A percentile compares a stretch with the other conserved stretches of the same genome.
Evolutionary conservation across 805 yeast species (phyloP).

Genomic region (Saccharomycopsis javanensis): DNA sequence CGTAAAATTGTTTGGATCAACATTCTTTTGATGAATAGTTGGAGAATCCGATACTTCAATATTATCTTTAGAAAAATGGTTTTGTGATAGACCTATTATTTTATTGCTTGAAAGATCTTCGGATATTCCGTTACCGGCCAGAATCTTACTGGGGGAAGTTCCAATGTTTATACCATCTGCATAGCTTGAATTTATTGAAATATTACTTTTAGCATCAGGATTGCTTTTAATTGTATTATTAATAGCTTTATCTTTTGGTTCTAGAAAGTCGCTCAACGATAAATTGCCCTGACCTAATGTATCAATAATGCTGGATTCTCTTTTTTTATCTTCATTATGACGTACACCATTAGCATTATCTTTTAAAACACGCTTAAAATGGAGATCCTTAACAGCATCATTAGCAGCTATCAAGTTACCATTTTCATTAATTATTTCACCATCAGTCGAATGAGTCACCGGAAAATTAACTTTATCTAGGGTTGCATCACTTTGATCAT

Average conservation of each 20-base stretch:
- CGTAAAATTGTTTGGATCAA: not conserved
- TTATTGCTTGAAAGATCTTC: not conserved
- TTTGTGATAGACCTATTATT: not conserved
- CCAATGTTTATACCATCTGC: not conserved
- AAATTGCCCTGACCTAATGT: conserved; percentile 17
- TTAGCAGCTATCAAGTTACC: not conserved
- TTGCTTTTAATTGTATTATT: not conserved
- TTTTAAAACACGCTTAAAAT: not conserved
- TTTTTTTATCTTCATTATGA: not conserved
- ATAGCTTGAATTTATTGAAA: not conserved
- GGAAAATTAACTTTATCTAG: too few relatives aligned
- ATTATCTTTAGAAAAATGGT: not conserved
- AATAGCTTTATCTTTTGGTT: not conserved
- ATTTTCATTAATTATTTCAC: not conserved
- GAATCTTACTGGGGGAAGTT: not conserved
- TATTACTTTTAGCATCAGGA: not conserved
- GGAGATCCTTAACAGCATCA: not conserved
- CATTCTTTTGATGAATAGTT: not conserved
- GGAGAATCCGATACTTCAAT: not conserved
- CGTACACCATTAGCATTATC: not conserved
- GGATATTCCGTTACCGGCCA: not conserved
- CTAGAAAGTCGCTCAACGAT: conserved; percentile 14
- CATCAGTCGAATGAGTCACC: not conserved
- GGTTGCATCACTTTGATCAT: not conserved
- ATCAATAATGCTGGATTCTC: not conserved